phyloP scores from a whole-genome alignment of 345 rosid species.

The Syzygium aqueum region DNA sequence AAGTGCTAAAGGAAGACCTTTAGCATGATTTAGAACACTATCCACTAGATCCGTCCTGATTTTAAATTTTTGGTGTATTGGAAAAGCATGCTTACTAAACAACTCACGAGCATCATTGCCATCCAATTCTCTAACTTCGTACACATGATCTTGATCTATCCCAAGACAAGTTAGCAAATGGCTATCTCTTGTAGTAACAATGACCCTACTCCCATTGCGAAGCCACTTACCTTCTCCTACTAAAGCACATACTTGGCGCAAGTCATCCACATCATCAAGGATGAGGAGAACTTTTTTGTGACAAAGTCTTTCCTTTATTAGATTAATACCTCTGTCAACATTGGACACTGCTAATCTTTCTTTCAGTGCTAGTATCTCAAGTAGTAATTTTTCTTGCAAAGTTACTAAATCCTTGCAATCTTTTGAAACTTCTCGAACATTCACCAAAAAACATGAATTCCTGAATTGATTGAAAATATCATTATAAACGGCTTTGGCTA shows the following conservation, averaged over 20 bases:
- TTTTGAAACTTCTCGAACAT: neutral
- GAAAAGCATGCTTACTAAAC: neutral
- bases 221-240: neutral
- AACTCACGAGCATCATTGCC: fast-evolving
- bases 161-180: fast-evolving
- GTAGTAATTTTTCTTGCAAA: neutral
- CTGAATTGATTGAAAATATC: neutral
- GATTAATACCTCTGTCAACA: fast-evolving
- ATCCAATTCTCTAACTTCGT: neutral
- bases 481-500: neutral
- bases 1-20: neutral
- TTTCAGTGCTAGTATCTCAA: neutral
- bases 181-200: neutral
- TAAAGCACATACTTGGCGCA: fast-evolving
- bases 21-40: neutral
- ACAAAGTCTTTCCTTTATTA: neutral
- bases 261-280: neutral
- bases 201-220: neutral
- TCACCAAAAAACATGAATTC: neutral
- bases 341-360: too few species aligned
- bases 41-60: neutral
- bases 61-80: neutral
- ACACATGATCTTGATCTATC: neutral
- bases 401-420: neutral
- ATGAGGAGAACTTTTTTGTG: neutral